Base-by-base conservation (phyloP, 768 basidiomycete species). In the Mycena latifolia region DNA sequence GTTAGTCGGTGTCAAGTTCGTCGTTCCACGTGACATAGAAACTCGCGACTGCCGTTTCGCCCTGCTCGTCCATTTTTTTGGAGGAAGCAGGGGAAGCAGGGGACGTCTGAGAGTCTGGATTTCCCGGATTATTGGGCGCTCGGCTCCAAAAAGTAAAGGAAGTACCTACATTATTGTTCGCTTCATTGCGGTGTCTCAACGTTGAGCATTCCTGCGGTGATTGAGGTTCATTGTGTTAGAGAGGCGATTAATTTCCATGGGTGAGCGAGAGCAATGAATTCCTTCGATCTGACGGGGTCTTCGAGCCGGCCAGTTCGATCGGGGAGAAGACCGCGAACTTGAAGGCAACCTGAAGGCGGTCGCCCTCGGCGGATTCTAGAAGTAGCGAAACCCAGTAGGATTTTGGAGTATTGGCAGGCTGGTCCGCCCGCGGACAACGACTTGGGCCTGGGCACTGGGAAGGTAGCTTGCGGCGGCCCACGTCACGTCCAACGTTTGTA, bases 271-370 rank as follows among this genome's bases (percentile, higher is more conserved):
- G 18, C 39, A 5, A 43, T 45, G 43, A 55, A 43, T 41, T 20
- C 41, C 39, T 29, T 35, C 8, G 29, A 43, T n/a, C 37, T 15
- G 3, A 37, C 27, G 2, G 5, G 43, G n/a, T 37, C 37, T 37
- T 37, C 37, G 43, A 24, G 43, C 33, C 35, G 56, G 47, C 22
- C n/a, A 57, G 56, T 24, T 47, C 22, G 57, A 58, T 58, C 57
- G 35, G 45, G 20, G 15, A 45, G 56, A 58, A 58, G 57, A 48
- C 46, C n/a, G n/a, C 43, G 31, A 48, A 14, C 14, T 50, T 58
- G 57, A 48, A 50, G 57, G 31, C 46, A 57, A 35, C 56, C 20
- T 57, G 56, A 57, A 59, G 57, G 57, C 47, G 57, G 35, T 59
- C 27, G 29, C 46, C 31, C 46, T 58, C 46, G 56, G 33, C 31